Conservation (phyloP, 1,139 yeast genomes). For the Pichia sorboxylosa region DNA sequence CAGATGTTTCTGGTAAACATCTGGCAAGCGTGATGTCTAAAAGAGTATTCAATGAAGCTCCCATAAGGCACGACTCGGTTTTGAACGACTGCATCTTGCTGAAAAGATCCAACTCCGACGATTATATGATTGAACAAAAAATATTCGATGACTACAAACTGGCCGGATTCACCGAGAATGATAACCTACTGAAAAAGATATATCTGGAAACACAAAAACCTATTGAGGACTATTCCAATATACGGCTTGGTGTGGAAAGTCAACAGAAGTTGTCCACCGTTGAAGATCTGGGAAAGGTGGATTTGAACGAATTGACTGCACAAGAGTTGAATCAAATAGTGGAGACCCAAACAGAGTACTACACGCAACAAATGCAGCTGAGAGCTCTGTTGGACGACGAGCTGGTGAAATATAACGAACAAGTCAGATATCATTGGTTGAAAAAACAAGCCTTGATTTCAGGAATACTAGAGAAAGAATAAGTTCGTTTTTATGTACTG, state of each 20-base stretch:
- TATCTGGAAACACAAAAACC: constrained; percentile 5
- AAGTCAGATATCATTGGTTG: constrained; percentile 39
- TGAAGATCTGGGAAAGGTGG: constrained; percentile 14
- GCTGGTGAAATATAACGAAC: constrained; percentile 27
- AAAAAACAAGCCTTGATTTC: constrained; percentile 47
- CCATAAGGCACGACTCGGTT: constrained; percentile 10
- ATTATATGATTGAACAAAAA: constrained; percentile 4
- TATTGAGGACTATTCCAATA: constrained; percentile 6
- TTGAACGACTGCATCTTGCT: constrained; percentile 8
- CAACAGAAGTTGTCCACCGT: constrained; percentile 5
- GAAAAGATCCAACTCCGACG: constrained; percentile 3
- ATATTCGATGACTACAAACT: constrained; percentile 9
- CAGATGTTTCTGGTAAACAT: constrained; percentile 6
- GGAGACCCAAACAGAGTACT: constrained; percentile 27
- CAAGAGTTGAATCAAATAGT: constrained; percentile 21
- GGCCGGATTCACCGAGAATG: constrained; percentile 9
- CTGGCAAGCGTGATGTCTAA: constrained; percentile 5
- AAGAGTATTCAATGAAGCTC: constrained; percentile 5
- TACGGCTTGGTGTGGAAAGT: constrained; percentile 2
- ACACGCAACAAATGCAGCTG: constrained; percentile 38
- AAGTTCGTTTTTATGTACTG: no score
- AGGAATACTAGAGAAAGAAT: no score
- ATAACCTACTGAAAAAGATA: constrained; percentile 5
- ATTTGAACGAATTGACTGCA: constrained; percentile 15
- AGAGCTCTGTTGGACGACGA: constrained; percentile 34